Evolutionary conservation across 1,284 basidiomycete genomes (phyloP), one percentile per base, ranked within the genome.

Genomic region (Ceraceosorus guamensis): DNA sequence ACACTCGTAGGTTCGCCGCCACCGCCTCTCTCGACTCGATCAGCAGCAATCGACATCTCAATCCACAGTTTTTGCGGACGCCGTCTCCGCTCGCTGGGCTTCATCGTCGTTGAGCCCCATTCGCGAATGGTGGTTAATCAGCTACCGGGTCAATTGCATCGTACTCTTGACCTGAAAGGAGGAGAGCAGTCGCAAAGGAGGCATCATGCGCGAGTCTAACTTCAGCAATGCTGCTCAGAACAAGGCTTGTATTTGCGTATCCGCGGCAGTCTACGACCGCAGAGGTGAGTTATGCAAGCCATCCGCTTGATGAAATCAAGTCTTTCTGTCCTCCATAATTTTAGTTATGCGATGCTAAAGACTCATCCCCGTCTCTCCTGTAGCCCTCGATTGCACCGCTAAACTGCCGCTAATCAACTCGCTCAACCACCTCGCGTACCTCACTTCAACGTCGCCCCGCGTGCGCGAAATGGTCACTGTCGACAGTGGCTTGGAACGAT

Each of bases 391-490:
- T 80, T 88, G 91, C 53, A 87, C 87, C 60, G 86, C 90, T 2
- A 84, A 90, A 4, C 81, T 98, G 49, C 91, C 93, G 14, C 82
- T 98, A 51, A 88, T 96, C 81, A 97, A 96, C 80, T 96, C 92
- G 48, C 86, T 98, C 57, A 92, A 90, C 51, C 91, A 97, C 79
- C 86, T 98, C 57, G 89, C 89, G 51, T 95, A 96, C 79, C 87
- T 99, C 67, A 96, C 93, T 6, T 92, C 91, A 2, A 97, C 93
- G 5, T 96, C 91, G 0, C 92, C 93, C 3, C 85, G 92, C 60
- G 97, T 99, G 79, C 86, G 93, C 52, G 95, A 99, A 79, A 96
- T 96, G 73, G 88, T 99, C 82, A 93, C 91, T 46, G 85, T 89
- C 81, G 93, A 98, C 77, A 93, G 93, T 57, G 93, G 95, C 1